Base-by-base conservation (phyloP, 495 filamentous ascomycete species). In the Aspergillus incahuasiensis region DNA sequence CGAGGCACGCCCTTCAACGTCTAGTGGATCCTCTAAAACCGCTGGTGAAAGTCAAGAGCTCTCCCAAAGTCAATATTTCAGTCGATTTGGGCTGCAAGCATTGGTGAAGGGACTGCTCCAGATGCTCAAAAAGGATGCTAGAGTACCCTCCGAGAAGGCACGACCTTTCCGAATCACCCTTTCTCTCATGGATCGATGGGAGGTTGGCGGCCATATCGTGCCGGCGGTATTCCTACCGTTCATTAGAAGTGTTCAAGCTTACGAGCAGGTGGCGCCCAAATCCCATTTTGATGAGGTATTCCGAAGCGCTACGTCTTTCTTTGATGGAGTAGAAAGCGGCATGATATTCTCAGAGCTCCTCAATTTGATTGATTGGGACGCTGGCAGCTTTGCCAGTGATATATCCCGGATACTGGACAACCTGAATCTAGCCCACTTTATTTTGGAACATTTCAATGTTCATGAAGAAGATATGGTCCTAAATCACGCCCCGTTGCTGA, bases 101-200 rank as follows among this genome's bases (percentile, higher is more conserved):
- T 74, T 99, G 56, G 83, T 86, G 12, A 79, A 78, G 6, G 86
- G 90, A n/a, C 69, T 97, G 20, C 74, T 92, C 11, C 79, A 82
- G 46, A 87, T 95, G 84, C 83, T 99, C 53, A 79, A 79, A 30
- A 74, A 77, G 8, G 65, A 73, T 12, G 75, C 78, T 40, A 65
- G 56, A 0, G 74, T 77, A 48, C 79, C 90, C 1, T 68, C 82
- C 3, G 89, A 97, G 55, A 79, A 83, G 63, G 90, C 91, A n/a
- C 83, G 82, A 44, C 92, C 95, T 1, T 95, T 95, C 57, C 85
- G 91, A 32, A 91, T 97, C 55, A 94, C 90, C 51, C 75, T 97
- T 5, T 96, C 95, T 15, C 72, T 99, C 49, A 96, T 97, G 95
- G 94, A 99, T 73, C 82, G 90, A 25, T 96, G 90, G 91, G 95